Percentiles rank a stretch among this genome's conserved stretches.
These are phyloP conservation scores for Picea glauca DNA, from an alignment of 75 land plant species.

Conservation along the genomic window DNA sequence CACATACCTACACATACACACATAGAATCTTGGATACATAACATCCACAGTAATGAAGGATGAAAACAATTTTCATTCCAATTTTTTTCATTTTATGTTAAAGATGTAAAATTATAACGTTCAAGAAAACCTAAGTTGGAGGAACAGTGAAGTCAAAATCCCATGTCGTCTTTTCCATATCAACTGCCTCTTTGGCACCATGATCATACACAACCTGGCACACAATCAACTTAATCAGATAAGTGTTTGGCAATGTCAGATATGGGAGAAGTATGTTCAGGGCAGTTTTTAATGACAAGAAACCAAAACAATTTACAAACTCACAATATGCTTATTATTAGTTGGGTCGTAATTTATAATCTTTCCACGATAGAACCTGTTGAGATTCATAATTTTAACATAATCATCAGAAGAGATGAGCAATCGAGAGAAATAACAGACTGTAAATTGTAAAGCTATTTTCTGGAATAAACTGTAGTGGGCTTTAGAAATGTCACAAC, in stretches of 20 bases:
- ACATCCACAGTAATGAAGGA: not conserved
- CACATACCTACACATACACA: not conserved
- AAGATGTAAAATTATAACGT: not conserved
- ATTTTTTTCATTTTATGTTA: too few relatives aligned
- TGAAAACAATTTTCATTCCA: too few relatives aligned
- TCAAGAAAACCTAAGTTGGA: not conserved
- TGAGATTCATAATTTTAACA: not conserved
- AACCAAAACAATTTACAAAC: not conserved
- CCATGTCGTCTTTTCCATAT: not conserved
- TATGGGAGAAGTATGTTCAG: not conserved
- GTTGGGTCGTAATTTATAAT: not conserved
- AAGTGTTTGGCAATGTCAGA: not conserved
- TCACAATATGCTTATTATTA: slow-evolving; percentile 6
- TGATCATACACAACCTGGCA: slow-evolving; percentile 1
- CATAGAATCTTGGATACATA: not conserved
- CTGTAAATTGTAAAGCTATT: too few relatives aligned
- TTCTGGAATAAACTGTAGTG: too few relatives aligned
- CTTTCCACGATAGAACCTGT: not conserved
- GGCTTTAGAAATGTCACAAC: too few relatives aligned
- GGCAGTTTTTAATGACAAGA: not conserved
- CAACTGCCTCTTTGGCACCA: not conserved
- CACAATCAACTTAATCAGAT: not conserved
- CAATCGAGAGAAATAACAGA: too few relatives aligned
- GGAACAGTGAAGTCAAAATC: not conserved
- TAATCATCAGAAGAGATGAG: not conserved